A percentile compares a stretch with the other conserved stretches of the same genome.
These are phyloP conservation scores for Myotisia sp. DNA, from an alignment of 2,329 filamentous ascomycete genomes.

Conservation along the genomic window DNA sequence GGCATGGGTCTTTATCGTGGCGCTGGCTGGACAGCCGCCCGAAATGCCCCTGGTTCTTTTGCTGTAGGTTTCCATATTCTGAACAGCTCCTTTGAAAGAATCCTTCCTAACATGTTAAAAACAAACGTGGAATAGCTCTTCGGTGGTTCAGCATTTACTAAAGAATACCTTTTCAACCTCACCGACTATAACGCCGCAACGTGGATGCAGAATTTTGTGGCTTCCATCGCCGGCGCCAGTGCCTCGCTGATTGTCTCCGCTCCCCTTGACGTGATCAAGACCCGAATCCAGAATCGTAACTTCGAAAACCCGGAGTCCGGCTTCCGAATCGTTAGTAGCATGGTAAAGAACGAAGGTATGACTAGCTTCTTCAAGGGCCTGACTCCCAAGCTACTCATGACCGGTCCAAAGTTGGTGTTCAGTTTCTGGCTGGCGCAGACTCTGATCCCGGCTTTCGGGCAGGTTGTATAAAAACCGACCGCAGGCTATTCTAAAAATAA, in stretches of 20 bases:
- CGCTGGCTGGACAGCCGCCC: slow-evolving; percentile 92
- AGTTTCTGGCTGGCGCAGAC: slow-evolving; percentile 99
- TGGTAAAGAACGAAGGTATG: slow-evolving; percentile 80
- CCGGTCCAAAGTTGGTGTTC: slow-evolving; percentile 95
- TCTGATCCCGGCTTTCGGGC: slow-evolving; percentile 81
- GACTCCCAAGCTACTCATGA: slow-evolving; percentile 96
- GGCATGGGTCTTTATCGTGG: slow-evolving; percentile 92
- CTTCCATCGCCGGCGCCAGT: slow-evolving; percentile 86
- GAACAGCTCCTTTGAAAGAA: slow-evolving; percentile 11
- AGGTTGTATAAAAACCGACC: slow-evolving; percentile 37
- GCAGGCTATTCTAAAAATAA: background rate
- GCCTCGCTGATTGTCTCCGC: slow-evolving; percentile 94
- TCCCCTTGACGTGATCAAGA: slow-evolving; percentile 95
- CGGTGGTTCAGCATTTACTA: slow-evolving; percentile 90
- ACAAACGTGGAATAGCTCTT: slow-evolving; percentile 54
- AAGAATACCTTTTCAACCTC: slow-evolving; percentile 85
- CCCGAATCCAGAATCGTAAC: slow-evolving; percentile 94
- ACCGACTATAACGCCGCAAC: slow-evolving; percentile 87
- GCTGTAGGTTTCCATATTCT: slow-evolving; percentile 49
- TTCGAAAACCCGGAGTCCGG: slow-evolving; percentile 96
- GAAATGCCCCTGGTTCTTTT: slow-evolving; percentile 93
- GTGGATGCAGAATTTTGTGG: slow-evolving; percentile 95
- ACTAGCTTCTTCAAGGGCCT: slow-evolving; percentile 94
- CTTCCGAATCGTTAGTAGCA: slow-evolving; percentile 79
- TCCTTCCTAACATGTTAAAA: slow-evolving; percentile 9